Percentiles rank a stretch among this genome's conserved stretches.
These are phyloP conservation scores for Wickerhamomyces pijperi DNA, from an alignment of 805 yeast species.

Conservation along the genomic window DNA sequence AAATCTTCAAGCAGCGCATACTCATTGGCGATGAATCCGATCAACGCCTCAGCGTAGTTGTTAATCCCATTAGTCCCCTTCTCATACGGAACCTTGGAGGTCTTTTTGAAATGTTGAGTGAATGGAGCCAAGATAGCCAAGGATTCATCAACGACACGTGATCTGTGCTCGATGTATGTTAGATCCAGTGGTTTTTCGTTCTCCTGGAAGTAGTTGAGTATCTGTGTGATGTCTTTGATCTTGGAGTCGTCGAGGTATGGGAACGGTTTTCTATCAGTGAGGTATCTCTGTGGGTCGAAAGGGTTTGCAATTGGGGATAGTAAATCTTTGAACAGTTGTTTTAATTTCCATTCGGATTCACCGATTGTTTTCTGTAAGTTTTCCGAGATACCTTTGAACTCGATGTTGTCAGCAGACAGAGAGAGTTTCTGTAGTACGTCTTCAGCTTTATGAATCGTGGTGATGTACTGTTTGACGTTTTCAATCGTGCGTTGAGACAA, in stretches of 20 bases:
- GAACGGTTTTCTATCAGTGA: slow-evolving; percentile 29
- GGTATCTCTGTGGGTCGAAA: slow-evolving; percentile 32
- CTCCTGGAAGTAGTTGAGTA: slow-evolving; percentile 34
- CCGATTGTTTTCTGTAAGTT: slow-evolving; percentile 46
- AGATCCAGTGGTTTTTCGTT: slow-evolving; percentile 20
- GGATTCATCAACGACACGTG: slow-evolving; percentile 28
- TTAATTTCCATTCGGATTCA: slow-evolving; percentile 45
- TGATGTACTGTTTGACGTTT: slow-evolving; percentile 24
- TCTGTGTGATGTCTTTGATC: slow-evolving; percentile 26
- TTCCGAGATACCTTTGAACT: slow-evolving; percentile 57
- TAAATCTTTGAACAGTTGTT: slow-evolving; percentile 35
- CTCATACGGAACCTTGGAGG: slow-evolving; percentile 40
- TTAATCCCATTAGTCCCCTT: slow-evolving; percentile 51
- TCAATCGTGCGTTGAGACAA: slow-evolving; percentile 20
- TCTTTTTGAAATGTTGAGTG: slow-evolving; percentile 27
- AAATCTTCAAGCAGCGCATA: slow-evolving; percentile 33
- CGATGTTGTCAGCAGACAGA: slow-evolving; percentile 19
- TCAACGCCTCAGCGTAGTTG: slow-evolving; percentile 39
- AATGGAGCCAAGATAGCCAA: slow-evolving; percentile 36
- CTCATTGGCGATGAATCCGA: slow-evolving; percentile 39
- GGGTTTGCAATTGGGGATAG: slow-evolving; percentile 28
- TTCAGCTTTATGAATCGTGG: slow-evolving; percentile 32
- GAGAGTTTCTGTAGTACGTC: slow-evolving; percentile 27
- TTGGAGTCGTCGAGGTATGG: slow-evolving; percentile 27
- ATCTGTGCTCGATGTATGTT: slow-evolving; percentile 30